Percentiles rank a stretch among this genome's conserved stretches.
phyloP scores from a whole-genome alignment of 768 basidiomycete genomes.

The Tylopilus plumbeoviolaceoides region DNA sequence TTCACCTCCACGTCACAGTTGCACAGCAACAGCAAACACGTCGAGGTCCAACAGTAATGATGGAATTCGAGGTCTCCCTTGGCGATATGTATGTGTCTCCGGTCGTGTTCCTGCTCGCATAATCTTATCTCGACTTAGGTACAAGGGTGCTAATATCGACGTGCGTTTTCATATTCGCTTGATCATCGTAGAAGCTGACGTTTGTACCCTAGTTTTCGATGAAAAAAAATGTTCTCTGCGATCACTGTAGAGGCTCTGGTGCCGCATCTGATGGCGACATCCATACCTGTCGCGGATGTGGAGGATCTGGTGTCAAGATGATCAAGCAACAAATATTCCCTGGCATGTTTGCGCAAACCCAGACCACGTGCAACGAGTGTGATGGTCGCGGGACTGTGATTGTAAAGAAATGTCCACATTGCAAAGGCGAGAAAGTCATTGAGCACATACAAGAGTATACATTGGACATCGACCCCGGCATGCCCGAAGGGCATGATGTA shows the following conservation, averaged over 20 bases:
- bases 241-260: conserved; percentile 94
- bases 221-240: conserved; percentile 88
- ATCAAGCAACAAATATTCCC: conserved; percentile 92
- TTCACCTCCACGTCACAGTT: conserved; percentile 10
- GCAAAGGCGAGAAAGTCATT: conserved; percentile 75
- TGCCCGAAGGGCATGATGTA: conserved; percentile 91
- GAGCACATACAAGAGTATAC: conserved; percentile 80
- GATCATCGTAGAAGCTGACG: not conserved
- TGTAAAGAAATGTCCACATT: conserved; percentile 75
- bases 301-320: conserved; percentile 80
- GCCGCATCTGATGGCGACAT: conserved; percentile 88
- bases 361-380: conserved; percentile 80
- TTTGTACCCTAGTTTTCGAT: conserved; percentile 72
- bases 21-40: conserved; percentile 56
- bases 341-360: conserved; percentile 91
- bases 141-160: conserved; percentile 83
- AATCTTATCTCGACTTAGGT: conserved; percentile 42
- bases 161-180: conserved; percentile 35
- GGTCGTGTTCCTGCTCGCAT: not conserved
- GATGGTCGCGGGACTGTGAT: conserved; percentile 80
- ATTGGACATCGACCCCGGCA: conserved; percentile 80
- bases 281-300: conserved; percentile 79
- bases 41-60: conserved; percentile 69
- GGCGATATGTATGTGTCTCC: conserved; percentile 65
- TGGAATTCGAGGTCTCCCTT: conserved; percentile 82